These are phyloP conservation scores for Cocos nucifera DNA, from an alignment of 176 grass and related monocot species.

Conservation along the genomic window DNA sequence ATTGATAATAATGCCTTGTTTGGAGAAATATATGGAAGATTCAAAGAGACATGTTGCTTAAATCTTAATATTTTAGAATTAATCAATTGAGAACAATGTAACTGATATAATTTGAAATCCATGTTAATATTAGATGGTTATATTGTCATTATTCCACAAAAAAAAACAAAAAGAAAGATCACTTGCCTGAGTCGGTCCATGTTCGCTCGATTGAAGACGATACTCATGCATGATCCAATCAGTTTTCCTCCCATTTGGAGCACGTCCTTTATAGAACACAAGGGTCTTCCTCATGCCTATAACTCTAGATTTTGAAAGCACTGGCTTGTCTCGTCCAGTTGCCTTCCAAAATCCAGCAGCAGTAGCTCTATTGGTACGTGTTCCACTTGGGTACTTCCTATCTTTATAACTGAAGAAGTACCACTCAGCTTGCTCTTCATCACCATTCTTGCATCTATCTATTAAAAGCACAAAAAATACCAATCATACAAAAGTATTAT, in stretches of 20 bases:
- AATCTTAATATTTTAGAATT: too few relatives aligned
- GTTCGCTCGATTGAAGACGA: slow-evolving; percentile 61
- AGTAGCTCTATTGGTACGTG: slow-evolving; percentile 70
- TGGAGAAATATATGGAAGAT: too few relatives aligned
- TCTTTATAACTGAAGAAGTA: slow-evolving; percentile 99
- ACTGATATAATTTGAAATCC: too few relatives aligned
- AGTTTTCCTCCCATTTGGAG: slow-evolving; percentile 58
- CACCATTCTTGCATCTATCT: slow-evolving; percentile 50
- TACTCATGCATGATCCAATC: slow-evolving; percentile 99
- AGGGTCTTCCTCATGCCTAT: slow-evolving; percentile 99
- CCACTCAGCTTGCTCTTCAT: slow-evolving; percentile 62
- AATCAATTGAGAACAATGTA: too few relatives aligned
- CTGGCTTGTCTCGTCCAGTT: slow-evolving; percentile 79
- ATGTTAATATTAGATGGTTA: too few relatives aligned
- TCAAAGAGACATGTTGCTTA: too few relatives aligned
- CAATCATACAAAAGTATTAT: too few relatives aligned
- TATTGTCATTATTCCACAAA: too few relatives aligned
- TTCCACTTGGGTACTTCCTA: slow-evolving; percentile 89
- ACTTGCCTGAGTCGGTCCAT: slow-evolving; percentile 57
- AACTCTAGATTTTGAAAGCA: slow-evolving; percentile 31
- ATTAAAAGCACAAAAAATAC: background rate
- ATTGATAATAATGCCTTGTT: too few relatives aligned
- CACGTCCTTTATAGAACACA: slow-evolving; percentile 90
- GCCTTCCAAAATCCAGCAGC: slow-evolving; percentile 89
- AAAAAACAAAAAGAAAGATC: too few relatives aligned